These are phyloP conservation scores for Colletotrichum orbiculare DNA, from an alignment of 2,329 filamentous ascomycete species.

Conservation along the genomic window DNA sequence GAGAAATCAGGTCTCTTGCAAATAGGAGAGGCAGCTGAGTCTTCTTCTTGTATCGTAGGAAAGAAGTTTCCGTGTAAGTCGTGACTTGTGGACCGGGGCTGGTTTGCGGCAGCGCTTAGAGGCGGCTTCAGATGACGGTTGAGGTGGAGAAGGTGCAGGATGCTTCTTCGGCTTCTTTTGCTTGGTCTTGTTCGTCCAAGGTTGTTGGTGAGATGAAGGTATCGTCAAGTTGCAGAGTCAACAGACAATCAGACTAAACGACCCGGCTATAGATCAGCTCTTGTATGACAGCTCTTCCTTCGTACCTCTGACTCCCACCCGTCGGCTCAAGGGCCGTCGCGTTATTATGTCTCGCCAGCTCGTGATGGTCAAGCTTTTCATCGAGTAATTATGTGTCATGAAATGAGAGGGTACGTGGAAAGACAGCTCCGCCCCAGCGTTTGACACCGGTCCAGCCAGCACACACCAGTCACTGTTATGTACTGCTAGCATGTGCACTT, in stretches of 20 bases:
- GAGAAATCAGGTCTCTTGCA: neutral
- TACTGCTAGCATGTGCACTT: too few relatives aligned
- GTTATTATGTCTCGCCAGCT: conserved; percentile 39
- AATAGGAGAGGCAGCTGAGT: neutral
- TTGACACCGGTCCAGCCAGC: conserved; percentile 24
- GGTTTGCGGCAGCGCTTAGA: conserved; percentile 14
- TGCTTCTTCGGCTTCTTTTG: neutral
- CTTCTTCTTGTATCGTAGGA: neutral
- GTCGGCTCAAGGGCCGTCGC: conserved; percentile 13
- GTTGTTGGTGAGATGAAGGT: conserved; percentile 17
- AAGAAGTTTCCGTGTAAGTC: conserved; percentile 12
- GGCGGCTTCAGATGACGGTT: conserved; percentile 14
- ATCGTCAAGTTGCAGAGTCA: conserved; percentile 17
- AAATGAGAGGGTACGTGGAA: conserved; percentile 33
- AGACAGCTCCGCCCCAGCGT: conserved; percentile 34
- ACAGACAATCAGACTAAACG: neutral
- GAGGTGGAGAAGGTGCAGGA: conserved; percentile 9
- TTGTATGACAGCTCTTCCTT: neutral
- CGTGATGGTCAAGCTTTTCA: conserved; percentile 45
- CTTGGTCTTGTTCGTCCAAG: neutral
- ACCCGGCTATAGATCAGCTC: conserved; percentile 6
- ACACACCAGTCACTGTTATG: neutral
- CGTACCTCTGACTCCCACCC: neutral
- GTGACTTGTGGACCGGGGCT: neutral
- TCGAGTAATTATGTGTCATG: conserved; percentile 53